Base-by-base conservation (phyloP, 2,329 filamentous ascomycete genomes). In the Hypoxylon sp. region DNA sequence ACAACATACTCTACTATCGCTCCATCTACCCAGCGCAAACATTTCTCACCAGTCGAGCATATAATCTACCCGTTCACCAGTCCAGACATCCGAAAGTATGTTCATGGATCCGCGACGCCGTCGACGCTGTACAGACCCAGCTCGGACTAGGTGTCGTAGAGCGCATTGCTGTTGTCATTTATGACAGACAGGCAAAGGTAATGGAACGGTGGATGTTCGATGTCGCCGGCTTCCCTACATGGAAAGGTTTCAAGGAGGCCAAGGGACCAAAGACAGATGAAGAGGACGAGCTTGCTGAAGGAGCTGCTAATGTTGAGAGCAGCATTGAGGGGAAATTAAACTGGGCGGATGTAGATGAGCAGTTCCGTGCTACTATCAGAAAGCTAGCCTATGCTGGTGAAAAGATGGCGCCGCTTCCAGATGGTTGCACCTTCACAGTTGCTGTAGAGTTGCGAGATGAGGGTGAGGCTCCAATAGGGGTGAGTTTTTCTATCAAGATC, bases 61-160 rank as follows among this genome's bases (percentile, higher is more conserved):
- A 95, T 85, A 94, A 95, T 81, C 90, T 94, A 65, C 88, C 93
- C 31, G 91, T 97, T 50, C 91, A 92, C 75, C 94, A 97, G 79
- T 95, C 90, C 67, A 91, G 94, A 64, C 94, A 97, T 80, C 93
- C 95, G 0, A 88, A 89, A 74, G 92, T 97, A 71, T 97, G 93
- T 85, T 84, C 89, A 75, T 98, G 95, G 92, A 90, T 97, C 80
- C 88, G 86, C 77, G 92, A 96, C 78, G 93, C 94, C 72, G 88
- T 96, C 46, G 83, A 89, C 69, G 91, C 93, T 37, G 88, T 94
- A 22, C 85, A 88, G 66, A 84, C 83, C 2, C 91, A 97, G 81
- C 85, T 97, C 37, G 85, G 92, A 53, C 86, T 84, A 8, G 86
- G 85, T 27, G 66, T 79, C 51, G 85, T 84, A 13, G 78, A 82